These are phyloP conservation scores for Papiliotrema nemorosa DNA, from an alignment of 1,284 basidiomycete species.

Conservation along the genomic window DNA sequence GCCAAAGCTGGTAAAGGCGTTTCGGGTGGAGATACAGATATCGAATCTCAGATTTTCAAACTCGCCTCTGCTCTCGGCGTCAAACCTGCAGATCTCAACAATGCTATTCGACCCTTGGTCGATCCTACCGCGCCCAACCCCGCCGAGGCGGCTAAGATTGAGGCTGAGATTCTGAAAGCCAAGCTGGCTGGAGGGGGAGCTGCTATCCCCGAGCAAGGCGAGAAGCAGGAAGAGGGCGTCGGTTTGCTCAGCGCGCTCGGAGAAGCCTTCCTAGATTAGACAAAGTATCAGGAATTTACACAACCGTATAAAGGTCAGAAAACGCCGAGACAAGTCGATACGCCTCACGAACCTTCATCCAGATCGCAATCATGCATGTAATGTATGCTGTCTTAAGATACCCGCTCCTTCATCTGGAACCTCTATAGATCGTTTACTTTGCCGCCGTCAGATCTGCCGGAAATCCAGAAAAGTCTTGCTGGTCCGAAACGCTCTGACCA, in stretches of 20 bases:
- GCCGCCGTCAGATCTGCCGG: conserved; percentile 67
- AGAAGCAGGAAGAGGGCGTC: conserved; percentile 24
- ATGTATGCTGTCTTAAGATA: not conserved
- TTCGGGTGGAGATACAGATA: conserved; percentile 14
- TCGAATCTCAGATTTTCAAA: conserved; percentile 42
- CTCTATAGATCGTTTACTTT: conserved; percentile 14
- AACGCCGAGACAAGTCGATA: too few relatives aligned
- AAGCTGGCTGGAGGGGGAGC: conserved; percentile 20
- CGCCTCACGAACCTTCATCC: too few relatives aligned
- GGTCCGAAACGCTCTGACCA: conserved; percentile 76
- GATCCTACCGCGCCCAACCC: conserved; percentile 47
- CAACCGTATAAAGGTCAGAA: too few relatives aligned
- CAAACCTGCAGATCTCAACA: conserved; percentile 43
- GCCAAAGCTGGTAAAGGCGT: not conserved
- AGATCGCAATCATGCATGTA: not conserved
- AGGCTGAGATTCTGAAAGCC: conserved; percentile 32
- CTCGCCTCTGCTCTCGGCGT: conserved; percentile 47
- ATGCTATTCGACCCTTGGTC: conserved; percentile 45
- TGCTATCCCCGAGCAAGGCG: conserved; percentile 9
- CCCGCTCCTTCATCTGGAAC: not conserved
- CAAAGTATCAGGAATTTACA: too few relatives aligned
- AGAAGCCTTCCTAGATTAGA: conserved; percentile 46
- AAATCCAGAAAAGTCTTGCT: conserved; percentile 91
- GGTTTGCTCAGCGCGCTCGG: conserved; percentile 39
- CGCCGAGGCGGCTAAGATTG: conserved; percentile 26